Evolutionary conservation across 768 basidiomycete species (phyloP).

Genomic region (Agrocybe pediades): DNA sequence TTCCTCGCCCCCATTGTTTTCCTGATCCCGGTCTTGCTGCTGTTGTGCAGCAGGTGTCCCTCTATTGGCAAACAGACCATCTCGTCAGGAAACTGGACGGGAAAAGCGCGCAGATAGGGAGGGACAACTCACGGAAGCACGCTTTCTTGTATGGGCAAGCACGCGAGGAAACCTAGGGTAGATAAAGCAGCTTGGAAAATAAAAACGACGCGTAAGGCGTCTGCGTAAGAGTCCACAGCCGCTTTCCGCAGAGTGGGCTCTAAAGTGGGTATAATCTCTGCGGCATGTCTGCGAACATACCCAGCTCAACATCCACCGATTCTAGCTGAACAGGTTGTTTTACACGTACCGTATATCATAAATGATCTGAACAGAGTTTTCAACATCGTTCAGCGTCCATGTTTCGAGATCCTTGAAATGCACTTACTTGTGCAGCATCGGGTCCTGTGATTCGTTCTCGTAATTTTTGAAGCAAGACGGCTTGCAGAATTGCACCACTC

Average conservation of each 20-base stretch:
- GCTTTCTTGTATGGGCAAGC: constrained; percentile 78
- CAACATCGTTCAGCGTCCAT: not conserved
- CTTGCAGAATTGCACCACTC: constrained; percentile 83
- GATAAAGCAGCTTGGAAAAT: constrained; percentile 74
- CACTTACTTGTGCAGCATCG: constrained; percentile 66
- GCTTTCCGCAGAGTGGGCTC: constrained; percentile 53
- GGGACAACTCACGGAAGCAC: constrained; percentile 51
- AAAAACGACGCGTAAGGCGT: constrained; percentile 81
- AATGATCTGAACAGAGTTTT: constrained; percentile 53
- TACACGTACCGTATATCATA: constrained; percentile 50
- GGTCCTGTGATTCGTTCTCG: constrained; percentile 76
- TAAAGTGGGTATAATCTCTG: constrained; percentile 70
- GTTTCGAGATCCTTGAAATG: constrained; percentile 2
- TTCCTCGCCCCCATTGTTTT: constrained; percentile 23
- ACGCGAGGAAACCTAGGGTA: constrained; percentile 65
- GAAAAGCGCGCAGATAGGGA: not conserved
- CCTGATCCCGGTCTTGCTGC: constrained; percentile 50
- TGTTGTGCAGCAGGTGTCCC: constrained; percentile 67
- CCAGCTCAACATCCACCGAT: not conserved
- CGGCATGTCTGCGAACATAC: constrained; percentile 54
- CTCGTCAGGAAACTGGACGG: not conserved
- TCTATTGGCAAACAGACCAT: constrained; percentile 31
- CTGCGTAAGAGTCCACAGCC: constrained; percentile 77
- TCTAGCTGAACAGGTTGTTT: constrained; percentile 1
- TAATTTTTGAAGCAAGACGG: constrained; percentile 71